Percentiles rank a stretch among this genome's conserved stretches.
Conservation (phyloP, 768 basidiomycete species). For the Xerocomellus intermedius region DNA sequence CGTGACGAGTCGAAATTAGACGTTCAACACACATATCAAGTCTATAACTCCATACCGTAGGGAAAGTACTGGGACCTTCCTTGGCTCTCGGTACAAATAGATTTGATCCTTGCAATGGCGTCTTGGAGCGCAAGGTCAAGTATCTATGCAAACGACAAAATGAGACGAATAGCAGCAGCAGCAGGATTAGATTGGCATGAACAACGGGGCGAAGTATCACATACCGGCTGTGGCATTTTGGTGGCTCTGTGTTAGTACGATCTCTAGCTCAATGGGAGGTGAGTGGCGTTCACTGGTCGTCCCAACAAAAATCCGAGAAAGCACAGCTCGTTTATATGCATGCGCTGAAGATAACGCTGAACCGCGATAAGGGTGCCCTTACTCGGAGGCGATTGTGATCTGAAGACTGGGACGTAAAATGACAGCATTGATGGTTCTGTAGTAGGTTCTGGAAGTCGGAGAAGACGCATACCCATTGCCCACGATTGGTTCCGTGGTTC, state of each 20-base stretch:
- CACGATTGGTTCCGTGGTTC: background rate
- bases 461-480: background rate
- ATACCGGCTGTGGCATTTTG: background rate
- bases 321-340: background rate
- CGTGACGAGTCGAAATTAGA: background rate
- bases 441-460: background rate
- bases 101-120: background rate
- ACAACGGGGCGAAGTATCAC: background rate
- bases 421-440: background rate
- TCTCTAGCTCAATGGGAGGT: background rate
- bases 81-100: background rate
- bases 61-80: slow-evolving; percentile 10
- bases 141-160: background rate
- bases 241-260: background rate
- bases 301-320: background rate
- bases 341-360: background rate
- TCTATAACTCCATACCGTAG: background rate
- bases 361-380: background rate
- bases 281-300: background rate
- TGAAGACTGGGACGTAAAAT: background rate
- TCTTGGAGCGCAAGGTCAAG: background rate
- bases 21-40: background rate
- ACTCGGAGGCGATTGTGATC: background rate
- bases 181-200: background rate
- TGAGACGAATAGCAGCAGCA: background rate